Percentiles rank a stretch among this genome's conserved stretches.
phyloP scores from a whole-genome alignment of 352 stramenopile species.

The Pilasporangium apinafurcum region DNA sequence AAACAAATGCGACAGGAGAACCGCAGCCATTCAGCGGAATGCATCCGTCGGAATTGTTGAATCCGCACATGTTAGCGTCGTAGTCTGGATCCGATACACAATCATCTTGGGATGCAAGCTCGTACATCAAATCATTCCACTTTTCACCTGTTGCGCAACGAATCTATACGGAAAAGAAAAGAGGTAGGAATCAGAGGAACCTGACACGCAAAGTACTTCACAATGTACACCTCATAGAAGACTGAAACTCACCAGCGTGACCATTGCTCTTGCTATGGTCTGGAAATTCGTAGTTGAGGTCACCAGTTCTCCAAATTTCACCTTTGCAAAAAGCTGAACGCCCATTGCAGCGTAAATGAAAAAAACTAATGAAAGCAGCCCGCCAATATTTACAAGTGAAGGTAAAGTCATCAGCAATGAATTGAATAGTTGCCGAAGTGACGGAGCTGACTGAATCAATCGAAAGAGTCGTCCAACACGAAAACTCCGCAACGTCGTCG shows the following conservation, averaged over 20 bases:
- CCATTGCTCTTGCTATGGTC: constrained; percentile 63
- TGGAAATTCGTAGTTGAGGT: constrained; percentile 85
- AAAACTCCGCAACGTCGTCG: constrained; percentile 74
- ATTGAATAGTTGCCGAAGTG: constrained; percentile 82
- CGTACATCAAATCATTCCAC: constrained; percentile 91
- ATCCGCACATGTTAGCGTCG: constrained; percentile 51
- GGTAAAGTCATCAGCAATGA: constrained; percentile 85
- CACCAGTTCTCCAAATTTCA: constrained; percentile 61
- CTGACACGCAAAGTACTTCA: too few relatives aligned
- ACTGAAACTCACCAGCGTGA: constrained; percentile 31
- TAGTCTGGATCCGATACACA: constrained; percentile 39
- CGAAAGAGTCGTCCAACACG: constrained; percentile 72
- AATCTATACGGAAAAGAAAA: constrained; percentile 53
- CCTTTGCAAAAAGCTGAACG: constrained; percentile 87
- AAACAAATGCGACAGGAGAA: constrained; percentile 52
- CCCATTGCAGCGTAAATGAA: constrained; percentile 91
- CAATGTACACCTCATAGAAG: neutral
- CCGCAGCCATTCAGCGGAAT: constrained; percentile 65
- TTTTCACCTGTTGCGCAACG: constrained; percentile 89
- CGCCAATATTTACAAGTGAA: constrained; percentile 82
- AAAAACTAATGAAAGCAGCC: constrained; percentile 85
- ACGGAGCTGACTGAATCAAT: constrained; percentile 66
- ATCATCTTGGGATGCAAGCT: constrained; percentile 49
- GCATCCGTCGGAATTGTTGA: constrained; percentile 41
- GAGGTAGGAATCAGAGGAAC: neutral